Evolutionary conservation across 1,284 basidiomycete species (phyloP), one percentile per base, ranked within the genome.

Genomic region (Pterula multifida): DNA sequence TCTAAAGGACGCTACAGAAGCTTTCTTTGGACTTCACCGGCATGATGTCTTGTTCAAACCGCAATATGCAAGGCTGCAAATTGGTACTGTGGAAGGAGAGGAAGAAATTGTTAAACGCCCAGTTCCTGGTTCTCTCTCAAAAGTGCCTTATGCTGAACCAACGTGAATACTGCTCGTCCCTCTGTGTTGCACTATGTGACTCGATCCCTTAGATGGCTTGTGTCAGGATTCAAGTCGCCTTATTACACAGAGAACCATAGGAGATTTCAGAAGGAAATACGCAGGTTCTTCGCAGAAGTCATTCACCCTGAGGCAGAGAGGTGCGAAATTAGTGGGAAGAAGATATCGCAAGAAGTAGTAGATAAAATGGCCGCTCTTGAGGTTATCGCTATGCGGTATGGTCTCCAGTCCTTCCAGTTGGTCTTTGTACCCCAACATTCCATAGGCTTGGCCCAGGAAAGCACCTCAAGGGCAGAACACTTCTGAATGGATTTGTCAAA

Each of bases 21-120:
- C 76, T 0, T 97, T 97, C 76, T 97, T 88, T 56, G 84, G 88
- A n/a, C 75, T 97, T 49, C 93, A 97, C 63, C 76, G 91, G 22
- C 80, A 86, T 46, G 91, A 96, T 60, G 82, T 96, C 21, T 76
- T 97, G 12, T 69, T 79, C 26, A 82, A 83, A 52, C 85, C 89
- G 0, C 85, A 90, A 62, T 93, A 92, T 59, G 72, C 76, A 4
- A 78, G 88, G 12, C 74, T 92, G n/a, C 81, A 84, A 58, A 85
- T 94, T 51, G 91, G 90, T 24, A 78, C 70, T 45, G 73, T 97
- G 49, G 63, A 70, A 25, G 88, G 82, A n/a, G 75, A 88, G 61
- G 69, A 77, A 53, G 70, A 80, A 58, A 66, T 72, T 47, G 77
- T 90, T 61, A 73, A 73, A 53, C 65, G 81, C 1, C 76, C 73